A percentile compares a stretch with the other conserved stretches of the same genome.
phyloP scores from a whole-genome alignment of 1,284 basidiomycete genomes.

The Tilletiopsis washingtonensis region DNA sequence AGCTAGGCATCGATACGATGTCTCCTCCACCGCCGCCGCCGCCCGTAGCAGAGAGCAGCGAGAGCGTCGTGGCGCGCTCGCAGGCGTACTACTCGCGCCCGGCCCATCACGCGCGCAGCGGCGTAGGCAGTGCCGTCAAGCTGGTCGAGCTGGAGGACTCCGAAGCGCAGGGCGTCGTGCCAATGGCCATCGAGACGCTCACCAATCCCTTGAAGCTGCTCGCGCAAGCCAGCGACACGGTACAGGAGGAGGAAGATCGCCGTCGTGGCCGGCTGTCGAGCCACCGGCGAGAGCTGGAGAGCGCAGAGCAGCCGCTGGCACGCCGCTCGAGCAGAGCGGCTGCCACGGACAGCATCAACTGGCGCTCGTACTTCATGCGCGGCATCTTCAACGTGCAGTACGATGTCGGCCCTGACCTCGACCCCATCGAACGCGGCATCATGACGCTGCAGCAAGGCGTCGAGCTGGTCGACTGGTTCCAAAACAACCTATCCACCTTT shows the following conservation, averaged over 20 bases:
- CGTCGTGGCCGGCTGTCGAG: too few relatives aligned
- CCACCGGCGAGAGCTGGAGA: too few relatives aligned
- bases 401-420: slow-evolving; percentile 16
- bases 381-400: slow-evolving; percentile 29
- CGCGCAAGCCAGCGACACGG: slow-evolving; percentile 10
- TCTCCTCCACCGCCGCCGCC: too few relatives aligned
- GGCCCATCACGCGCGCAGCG: too few relatives aligned
- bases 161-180: slow-evolving; percentile 12
- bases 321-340: too few relatives aligned
- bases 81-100: too few relatives aligned
- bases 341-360: slow-evolving; percentile 6
- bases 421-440: slow-evolving; percentile 16
- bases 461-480: slow-evolving; percentile 12
- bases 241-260: background rate
- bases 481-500: slow-evolving; percentile 14
- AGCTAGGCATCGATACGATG: too few relatives aligned
- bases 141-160: slow-evolving; percentile 21
- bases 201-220: slow-evolving; percentile 22
- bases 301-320: too few relatives aligned
- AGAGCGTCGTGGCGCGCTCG: too few relatives aligned
- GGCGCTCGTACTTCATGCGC: slow-evolving; percentile 22
- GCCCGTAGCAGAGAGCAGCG: too few relatives aligned
- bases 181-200: slow-evolving; percentile 15
- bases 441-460: slow-evolving; percentile 12
- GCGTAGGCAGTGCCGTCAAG: background rate